Percentiles rank a stretch among this genome's conserved stretches.
Conservation (phyloP, 768 basidiomycete species). For the Tricholoma flavovirens region DNA sequence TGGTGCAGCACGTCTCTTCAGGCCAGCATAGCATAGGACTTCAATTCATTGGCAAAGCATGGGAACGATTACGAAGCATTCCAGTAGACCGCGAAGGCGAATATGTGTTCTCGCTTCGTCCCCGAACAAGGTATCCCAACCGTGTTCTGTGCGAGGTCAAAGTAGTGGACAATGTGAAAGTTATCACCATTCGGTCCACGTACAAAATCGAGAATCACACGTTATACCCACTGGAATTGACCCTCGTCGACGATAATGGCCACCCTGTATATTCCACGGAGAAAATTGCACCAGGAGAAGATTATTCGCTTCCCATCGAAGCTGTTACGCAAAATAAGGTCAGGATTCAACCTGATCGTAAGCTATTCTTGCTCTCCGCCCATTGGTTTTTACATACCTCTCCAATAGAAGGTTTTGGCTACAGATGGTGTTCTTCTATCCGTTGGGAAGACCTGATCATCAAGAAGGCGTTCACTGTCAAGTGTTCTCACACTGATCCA, state of each 20-base stretch:
- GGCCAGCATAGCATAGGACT: conserved; percentile 83
- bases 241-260: conserved; percentile 79
- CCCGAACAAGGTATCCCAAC: conserved; percentile 66
- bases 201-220: conserved; percentile 90
- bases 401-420: conserved; percentile 85
- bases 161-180: conserved; percentile 88
- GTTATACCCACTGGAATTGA: conserved; percentile 87
- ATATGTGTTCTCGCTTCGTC: conserved; percentile 80
- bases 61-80: conserved; percentile 85
- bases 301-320: conserved; percentile 87
- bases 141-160: conserved; percentile 86
- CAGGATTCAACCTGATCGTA: conserved; percentile 89
- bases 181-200: conserved; percentile 89
- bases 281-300: conserved; percentile 87
- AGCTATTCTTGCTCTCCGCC: conserved; percentile 24
- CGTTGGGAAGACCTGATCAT: conserved; percentile 85
- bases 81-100: conserved; percentile 95
- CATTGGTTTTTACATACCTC: background rate
- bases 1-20: conserved; percentile 51
- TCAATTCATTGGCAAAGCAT: conserved; percentile 77
- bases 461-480: conserved; percentile 66
- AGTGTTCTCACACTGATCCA: conserved; percentile 76
- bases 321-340: conserved; percentile 78
- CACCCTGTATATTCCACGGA: conserved; percentile 77
- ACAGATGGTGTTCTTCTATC: conserved; percentile 85